Base-by-base conservation (phyloP, 2,329 filamentous ascomycete genomes). In the Fusarium denticulatum region DNA sequence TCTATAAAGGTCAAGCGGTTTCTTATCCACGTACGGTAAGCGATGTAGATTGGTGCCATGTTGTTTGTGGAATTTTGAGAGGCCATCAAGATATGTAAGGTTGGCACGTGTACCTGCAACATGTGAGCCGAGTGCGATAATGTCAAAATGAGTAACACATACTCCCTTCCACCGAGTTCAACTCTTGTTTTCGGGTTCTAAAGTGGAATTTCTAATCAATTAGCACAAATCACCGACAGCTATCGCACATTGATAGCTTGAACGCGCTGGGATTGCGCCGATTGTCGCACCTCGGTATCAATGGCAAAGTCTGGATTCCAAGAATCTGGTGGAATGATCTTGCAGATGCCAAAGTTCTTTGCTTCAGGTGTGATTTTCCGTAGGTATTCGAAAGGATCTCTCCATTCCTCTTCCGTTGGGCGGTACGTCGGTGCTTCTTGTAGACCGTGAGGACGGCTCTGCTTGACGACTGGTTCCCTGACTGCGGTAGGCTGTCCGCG, bases 161-260 rank as follows among this genome's bases (percentile, higher is more conserved):
- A 97, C 95, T 96, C 88, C 96, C 96, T 92, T 99, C 96, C 55
- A 98, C 94, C 22, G 95, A 97, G 83, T 99, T 99, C 70, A 99
- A 87, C 83, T 98, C 96, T 82, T 99, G 96, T 81, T 97, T 95
- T 80, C 96, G 91, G 20, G 96, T 99, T 74, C 95, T 91, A 81
- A 99, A 99, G 82, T 99, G 96, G 79, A 99, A 99, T 83, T 92
- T 94, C 95, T 98, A 58, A 28, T 67, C 28, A 62, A 64, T 77
- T 59, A 74, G 72, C 47, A 59, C 43, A 11, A 52, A 26, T 26
- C 43, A 49, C 32, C 30, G 5, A 73, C 40, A 53, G 18, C 43
- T 46, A 60, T 43, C 67, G 30, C 43, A 43, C 30, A 24, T 42
- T 60, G 30, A 60, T 53, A 60, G 52, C 50, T 36, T 60, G 42